These are phyloP conservation scores for Serendipita sp. DNA, from an alignment of 768 basidiomycete genomes.

Conservation along the genomic window DNA sequence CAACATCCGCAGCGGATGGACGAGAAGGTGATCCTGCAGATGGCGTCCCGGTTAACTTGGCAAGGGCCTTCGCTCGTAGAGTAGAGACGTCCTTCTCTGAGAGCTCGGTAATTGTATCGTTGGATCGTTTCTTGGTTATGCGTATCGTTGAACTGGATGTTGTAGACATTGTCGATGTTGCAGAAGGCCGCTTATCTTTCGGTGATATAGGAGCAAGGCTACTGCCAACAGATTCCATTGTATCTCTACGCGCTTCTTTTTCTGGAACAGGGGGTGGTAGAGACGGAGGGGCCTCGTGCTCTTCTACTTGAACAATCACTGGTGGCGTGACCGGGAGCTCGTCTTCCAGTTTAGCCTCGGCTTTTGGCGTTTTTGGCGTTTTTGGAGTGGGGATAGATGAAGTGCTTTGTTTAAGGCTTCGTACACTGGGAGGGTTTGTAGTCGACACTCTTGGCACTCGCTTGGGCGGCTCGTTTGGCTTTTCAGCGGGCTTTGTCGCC, in stretches of 20 bases:
- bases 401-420: slow-evolving; percentile 7
- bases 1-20: slow-evolving; percentile 7
- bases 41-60: slow-evolving; percentile 16
- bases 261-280: slow-evolving; percentile 20
- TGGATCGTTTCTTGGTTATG: slow-evolving; percentile 23
- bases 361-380: slow-evolving; percentile 6
- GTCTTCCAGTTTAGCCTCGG: slow-evolving; percentile 2
- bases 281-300: not conserved
- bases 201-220: not conserved
- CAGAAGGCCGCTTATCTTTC: slow-evolving; percentile 2
- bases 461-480: slow-evolving; percentile 8
- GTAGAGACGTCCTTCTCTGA: slow-evolving; percentile 15
- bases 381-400: slow-evolving; percentile 8
- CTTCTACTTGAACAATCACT: not conserved
- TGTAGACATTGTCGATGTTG: slow-evolving; percentile 1
- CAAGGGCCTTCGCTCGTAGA: slow-evolving; percentile 10
- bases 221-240: slow-evolving; percentile 13
- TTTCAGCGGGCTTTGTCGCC: slow-evolving; percentile 11
- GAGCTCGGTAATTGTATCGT: slow-evolving; percentile 22
- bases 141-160: not conserved
- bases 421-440: not conserved
- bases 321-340: slow-evolving; percentile 6
- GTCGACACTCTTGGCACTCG: not conserved
- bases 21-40: slow-evolving; percentile 8
- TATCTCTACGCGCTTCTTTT: slow-evolving; percentile 26